A percentile compares a stretch with the other conserved stretches of the same genome.
Evolutionary conservation across 345 rosid species (phyloP).

Genomic region (Aethionema arabicum): DNA sequence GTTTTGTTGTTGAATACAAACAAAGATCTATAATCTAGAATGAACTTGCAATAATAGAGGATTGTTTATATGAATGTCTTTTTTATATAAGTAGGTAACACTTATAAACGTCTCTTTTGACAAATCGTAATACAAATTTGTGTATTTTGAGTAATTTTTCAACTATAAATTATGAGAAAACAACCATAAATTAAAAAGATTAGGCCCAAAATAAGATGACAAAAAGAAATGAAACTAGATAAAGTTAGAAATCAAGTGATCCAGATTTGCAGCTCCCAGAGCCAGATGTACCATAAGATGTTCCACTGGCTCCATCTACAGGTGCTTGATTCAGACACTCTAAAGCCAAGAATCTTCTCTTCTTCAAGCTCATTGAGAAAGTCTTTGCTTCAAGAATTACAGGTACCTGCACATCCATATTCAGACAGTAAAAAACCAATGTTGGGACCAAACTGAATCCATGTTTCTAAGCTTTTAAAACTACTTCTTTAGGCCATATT

Average conservation of each 20-base stretch:
- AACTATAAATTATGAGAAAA: not conserved
- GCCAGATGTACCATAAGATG: conserved; percentile 70
- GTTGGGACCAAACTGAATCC: conserved; percentile 5
- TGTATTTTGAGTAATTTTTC: too few species aligned
- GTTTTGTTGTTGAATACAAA: not conserved
- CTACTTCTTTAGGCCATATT: conserved; percentile 7
- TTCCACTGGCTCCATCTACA: conserved; percentile 82
- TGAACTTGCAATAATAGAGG: too few species aligned
- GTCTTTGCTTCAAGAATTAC: conserved; percentile 80
- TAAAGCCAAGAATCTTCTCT: conserved; percentile 68
- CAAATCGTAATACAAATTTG: too few species aligned
- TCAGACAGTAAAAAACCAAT: conserved; percentile 1
- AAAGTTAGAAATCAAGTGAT: conserved; percentile 61
- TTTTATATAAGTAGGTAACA: too few species aligned
- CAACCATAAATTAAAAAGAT: not conserved
- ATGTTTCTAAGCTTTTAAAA: not conserved
- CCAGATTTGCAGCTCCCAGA: conserved; percentile 64
- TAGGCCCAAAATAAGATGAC: not conserved
- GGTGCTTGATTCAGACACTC: conserved; percentile 97
- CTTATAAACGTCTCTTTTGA: too few species aligned
- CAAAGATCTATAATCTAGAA: too few species aligned
- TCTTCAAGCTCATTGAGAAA: conserved; percentile 77
- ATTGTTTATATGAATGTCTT: too few species aligned
- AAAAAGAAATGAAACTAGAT: conserved; percentile 24
- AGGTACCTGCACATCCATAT: conserved; percentile 58